These are phyloP conservation scores for Pueraria montana DNA, from an alignment of 306 rosid genomes.

Conservation along the genomic window DNA sequence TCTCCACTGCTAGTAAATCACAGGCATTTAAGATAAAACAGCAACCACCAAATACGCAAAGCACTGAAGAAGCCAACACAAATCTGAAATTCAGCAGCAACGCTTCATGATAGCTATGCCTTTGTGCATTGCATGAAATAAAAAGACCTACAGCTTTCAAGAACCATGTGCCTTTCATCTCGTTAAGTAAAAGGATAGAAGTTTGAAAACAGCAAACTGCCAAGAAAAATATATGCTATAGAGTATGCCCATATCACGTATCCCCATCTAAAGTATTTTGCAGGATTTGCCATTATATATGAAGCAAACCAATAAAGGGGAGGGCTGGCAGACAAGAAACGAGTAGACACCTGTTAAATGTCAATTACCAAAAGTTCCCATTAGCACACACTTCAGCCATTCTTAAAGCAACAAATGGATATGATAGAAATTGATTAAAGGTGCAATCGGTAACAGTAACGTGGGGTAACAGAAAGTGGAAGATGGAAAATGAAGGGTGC, in stretches of 20 bases:
- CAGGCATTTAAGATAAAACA: constrained; percentile 26
- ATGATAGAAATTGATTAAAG: constrained; percentile 9
- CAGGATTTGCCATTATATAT: constrained; percentile 60
- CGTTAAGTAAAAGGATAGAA: constrained; percentile 92
- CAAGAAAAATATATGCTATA: constrained; percentile 81
- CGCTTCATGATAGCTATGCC: constrained; percentile 11
- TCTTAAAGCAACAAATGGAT: constrained; percentile 35
- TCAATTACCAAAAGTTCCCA: constrained; percentile 30
- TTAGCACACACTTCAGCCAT: constrained; percentile 25
- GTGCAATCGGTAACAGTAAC: neutral
- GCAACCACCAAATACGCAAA: constrained; percentile 28
- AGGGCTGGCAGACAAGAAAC: constrained; percentile 90
- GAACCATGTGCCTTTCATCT: constrained; percentile 4
- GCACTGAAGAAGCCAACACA: neutral
- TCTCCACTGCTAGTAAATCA: constrained; percentile 10
- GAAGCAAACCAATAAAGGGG: constrained; percentile 93
- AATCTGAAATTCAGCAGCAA: constrained; percentile 22
- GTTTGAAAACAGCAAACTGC: constrained; percentile 86
- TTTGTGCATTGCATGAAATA: constrained; percentile 4
- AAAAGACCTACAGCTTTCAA: neutral
- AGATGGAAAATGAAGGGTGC: constrained; percentile 16
- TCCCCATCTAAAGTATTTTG: constrained; percentile 63
- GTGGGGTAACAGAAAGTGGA: constrained; percentile 33
- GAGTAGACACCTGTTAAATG: constrained; percentile 84
- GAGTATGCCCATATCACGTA: constrained; percentile 85